Evolutionary conservation across 1,284 basidiomycete species (phyloP), one percentile per base, ranked within the genome.

Genomic region (Rhodotorula sp.): DNA sequence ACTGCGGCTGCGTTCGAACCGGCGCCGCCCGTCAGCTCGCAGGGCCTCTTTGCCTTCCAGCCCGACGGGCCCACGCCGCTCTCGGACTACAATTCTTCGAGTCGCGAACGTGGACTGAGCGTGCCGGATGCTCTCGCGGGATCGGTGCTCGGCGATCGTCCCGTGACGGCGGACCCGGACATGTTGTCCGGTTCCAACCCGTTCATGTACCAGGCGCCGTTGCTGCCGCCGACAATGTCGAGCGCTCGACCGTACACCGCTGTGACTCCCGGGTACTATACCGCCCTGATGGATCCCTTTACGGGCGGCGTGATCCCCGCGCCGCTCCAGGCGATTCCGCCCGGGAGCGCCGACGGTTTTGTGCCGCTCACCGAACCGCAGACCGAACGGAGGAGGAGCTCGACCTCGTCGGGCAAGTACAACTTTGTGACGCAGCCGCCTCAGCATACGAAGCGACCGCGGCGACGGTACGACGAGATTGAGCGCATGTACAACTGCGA

Each of bases 401-500:
- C 70, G 57, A 26, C 39, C 18, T 18, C 49, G 8, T 49, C 47
- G 39, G 29, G 46, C 52, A 23, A 54, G 43, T 92, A 91, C 80
- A 89, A 90, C 6, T 92, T 92, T 76, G 89, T 92, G 56, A 85
- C 89, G 46, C 83, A 91, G 21, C 89, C 89, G 12, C 91, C 91
- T 29, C 91, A 91, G 77, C 84, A 87, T 46, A 84, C 88, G 43
- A 93, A 93, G 83, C 87, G 92, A 62, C 91, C 91, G 26, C 85
- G 91, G 26, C 84, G 92, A 76, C 85, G 91, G 66, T 92, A 91
- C 81, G 92, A 93, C 80, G 92, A 93, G 85, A 94, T 95, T 73
- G 93, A 95, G 83, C 87, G 93, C n/a, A 83, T 94, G 59, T 95
- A 95, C 81, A 86, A 87, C 70, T 95, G 92, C 84, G 84, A 83